Conservation (phyloP, 1,284 basidiomycete species). For the Nidula niveotomentosa region DNA sequence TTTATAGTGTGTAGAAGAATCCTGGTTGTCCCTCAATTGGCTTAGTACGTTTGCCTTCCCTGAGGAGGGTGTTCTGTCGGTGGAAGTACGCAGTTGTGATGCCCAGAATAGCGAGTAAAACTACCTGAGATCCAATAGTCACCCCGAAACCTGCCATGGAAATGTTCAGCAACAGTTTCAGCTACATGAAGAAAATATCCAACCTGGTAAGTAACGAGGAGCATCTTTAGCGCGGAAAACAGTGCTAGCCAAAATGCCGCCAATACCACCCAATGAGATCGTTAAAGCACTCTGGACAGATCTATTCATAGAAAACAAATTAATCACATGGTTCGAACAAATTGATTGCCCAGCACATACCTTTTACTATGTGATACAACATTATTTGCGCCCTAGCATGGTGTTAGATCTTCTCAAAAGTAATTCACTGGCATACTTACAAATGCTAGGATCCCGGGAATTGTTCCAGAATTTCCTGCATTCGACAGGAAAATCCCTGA, state of each 20-base stretch:
- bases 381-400: constrained; percentile 38
- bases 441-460: constrained; percentile 40
- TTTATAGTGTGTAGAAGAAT: constrained; percentile 41
- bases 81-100: constrained; percentile 32
- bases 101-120: constrained; percentile 32
- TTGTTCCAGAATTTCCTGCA: constrained; percentile 36
- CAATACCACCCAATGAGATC: constrained; percentile 38
- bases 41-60: constrained; percentile 29
- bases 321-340: neutral
- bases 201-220: constrained; percentile 42
- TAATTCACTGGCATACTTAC: constrained; percentile 18
- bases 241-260: constrained; percentile 38
- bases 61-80: constrained; percentile 30
- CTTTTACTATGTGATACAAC: constrained; percentile 43
- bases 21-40: constrained; percentile 38
- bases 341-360: constrained; percentile 11
- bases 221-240: constrained; percentile 36
- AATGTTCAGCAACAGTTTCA: constrained; percentile 2
- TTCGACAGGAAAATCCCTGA: constrained; percentile 40
- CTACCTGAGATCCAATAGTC: constrained; percentile 35
- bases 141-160: constrained; percentile 29
- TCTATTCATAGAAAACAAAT: constrained; percentile 15
- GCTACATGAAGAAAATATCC: constrained; percentile 3
- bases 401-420: constrained; percentile 1
- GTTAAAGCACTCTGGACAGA: constrained; percentile 39